phyloP scores from a whole-genome alignment of 2,329 filamentous ascomycete genomes.

The Botrytis paeoniae region DNA sequence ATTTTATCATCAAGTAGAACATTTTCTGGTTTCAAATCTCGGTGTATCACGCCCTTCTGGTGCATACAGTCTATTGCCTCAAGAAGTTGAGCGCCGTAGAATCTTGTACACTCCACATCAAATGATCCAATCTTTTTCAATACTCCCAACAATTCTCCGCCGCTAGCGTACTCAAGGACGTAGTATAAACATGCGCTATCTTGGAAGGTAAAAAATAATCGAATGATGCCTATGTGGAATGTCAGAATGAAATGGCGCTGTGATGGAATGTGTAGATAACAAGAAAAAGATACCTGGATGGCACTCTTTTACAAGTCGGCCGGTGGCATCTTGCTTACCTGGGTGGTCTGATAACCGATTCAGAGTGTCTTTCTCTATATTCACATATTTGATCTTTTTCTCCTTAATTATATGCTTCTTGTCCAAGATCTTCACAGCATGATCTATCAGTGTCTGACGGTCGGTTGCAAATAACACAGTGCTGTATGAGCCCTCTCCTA shows the following conservation, averaged over 20 bases:
- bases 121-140: conserved; percentile 94
- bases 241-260: neutral
- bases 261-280: neutral
- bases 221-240: conserved; percentile 62
- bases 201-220: conserved; percentile 97
- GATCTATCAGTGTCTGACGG: conserved; percentile 89
- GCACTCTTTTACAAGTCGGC: neutral
- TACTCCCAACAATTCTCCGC: conserved; percentile 87
- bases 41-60: conserved; percentile 89
- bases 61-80: conserved; percentile 99
- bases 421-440: conserved; percentile 96
- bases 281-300: neutral
- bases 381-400: conserved; percentile 99
- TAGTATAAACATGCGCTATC: conserved; percentile 96
- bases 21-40: conserved; percentile 95
- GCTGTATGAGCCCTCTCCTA: conserved; percentile 97
- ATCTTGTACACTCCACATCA: conserved; percentile 88
- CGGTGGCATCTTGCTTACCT: conserved; percentile 39
- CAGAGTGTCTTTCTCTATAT: conserved; percentile 97
- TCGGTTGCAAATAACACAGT: conserved; percentile 92
- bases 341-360: conserved; percentile 96
- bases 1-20: conserved; percentile 92
- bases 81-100: conserved; percentile 93
- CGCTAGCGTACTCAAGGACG: conserved; percentile 88
- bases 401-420: conserved; percentile 99